Base-by-base conservation (phyloP, 148 eudicot genomes). In the Gaultheria prostrata region DNA sequence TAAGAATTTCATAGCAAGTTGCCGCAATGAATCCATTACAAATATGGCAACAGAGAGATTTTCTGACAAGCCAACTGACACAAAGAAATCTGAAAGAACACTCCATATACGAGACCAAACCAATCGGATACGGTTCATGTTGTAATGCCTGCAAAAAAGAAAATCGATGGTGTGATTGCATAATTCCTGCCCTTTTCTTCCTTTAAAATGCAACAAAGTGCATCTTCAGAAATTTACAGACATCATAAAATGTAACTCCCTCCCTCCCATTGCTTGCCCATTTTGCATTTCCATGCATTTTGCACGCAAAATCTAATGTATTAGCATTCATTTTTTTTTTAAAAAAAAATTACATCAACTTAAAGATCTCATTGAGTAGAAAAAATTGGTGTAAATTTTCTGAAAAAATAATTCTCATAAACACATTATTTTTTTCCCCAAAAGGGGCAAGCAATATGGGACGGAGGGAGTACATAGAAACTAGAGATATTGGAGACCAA, bases 41-140 rank as follows among this genome's bases (percentile, higher is more conserved):
- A 97, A 97, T 59, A 97, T 97, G 82, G 99, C 99, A 80, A 97
- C 99, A 10, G 99, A 95, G 26, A 97, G 98, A 88, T 97, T 97
- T 87, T 97, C 94, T 61, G 98, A 97, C 85, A 95, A 84, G 54
- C 99, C 99, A 86, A 97, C 99, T 8, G 97, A 91, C 82, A 97
- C 99, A 91, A 97, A 97, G 84, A 97, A 97, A 86, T 95, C 98
- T 65, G 99, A 93, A 86, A 97, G 96, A 57, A 97, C 99, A 91
- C 89, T 95, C 99, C 99, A 97, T 87, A 97, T 97, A 73, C 98
- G 96, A 85, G 99, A 97, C 99, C 99, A 97, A 79, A 97, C 99
- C 54, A 97, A 87, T 87, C 99, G 92, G 88, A 97, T 97, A 57
- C 99, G 96, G 83, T 92, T 95, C 98, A 97, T 97, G 86, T 97